Base-by-base conservation (phyloP, 768 basidiomycete genomes). In the Boletus rubescentipes region DNA sequence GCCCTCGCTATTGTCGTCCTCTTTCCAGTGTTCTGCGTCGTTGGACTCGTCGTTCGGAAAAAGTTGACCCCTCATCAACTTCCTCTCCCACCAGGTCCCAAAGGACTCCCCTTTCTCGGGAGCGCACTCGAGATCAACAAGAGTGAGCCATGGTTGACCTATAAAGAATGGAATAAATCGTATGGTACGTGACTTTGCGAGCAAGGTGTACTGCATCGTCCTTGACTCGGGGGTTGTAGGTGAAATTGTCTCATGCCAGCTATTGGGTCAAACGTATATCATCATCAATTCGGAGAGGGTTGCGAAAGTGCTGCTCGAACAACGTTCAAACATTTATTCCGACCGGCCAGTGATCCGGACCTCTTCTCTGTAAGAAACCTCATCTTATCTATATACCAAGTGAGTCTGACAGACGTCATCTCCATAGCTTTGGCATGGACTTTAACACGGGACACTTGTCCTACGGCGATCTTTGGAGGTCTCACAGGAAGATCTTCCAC, bases 91-190 rank as follows among this genome's bases (percentile, higher is more conserved):
- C 70, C 70, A 2, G 69, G 69, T 29, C 71, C 70, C 2, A 61
- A 57, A 38, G 66, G 63, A 8, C 47, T 67, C 4, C 71, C 69
- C 4, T 26, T 66, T 16, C 41, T 71, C 35, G 70, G 71, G 11
- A 66, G 54, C 30, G 54, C 61, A 23, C 52, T 64, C 41, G 57
- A 65, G 38, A 57, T 72, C 21, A 65, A 67, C 26, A 58, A 54
- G 18, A 34, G 36, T 9, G 55, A 59, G 15, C 69, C 70, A 11
- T 73, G 72, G 72, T 18, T 72, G 44, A 67, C 68, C 0, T 74
- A 66, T 30, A 31, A 41, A 21, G 61, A 68, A 23, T 74, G 73
- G 73, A 61, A 61, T 34, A 55, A 61, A 43, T 18, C 36, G 21
- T 70, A 71, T 31, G 72, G 72, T 73, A 41, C 6, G 68, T 57